Base-by-base conservation (phyloP, 2,329 filamentous ascomycete genomes). In the Ceratocystis huliohia region DNA sequence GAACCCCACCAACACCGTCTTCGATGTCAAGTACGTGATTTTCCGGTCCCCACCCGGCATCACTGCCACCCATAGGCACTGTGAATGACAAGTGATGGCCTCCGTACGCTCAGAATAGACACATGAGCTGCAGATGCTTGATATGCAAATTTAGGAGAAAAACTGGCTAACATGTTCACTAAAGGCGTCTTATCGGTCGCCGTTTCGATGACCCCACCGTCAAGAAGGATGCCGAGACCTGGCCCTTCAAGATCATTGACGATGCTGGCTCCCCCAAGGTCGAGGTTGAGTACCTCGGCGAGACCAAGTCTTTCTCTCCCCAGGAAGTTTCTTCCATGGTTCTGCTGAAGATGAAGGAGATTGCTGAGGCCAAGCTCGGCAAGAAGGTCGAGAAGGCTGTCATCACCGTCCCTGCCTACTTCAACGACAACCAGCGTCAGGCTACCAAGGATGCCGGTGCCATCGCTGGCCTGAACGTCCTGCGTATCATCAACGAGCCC, bases 361-460 rank as follows among this genome's bases (percentile, higher is more conserved):
- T 96, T 77, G 94, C 94, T 74, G 94, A 99, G 84, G 84, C 84
- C 79, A 97, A 99, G 86, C 87, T 99, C 74, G 94, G 91, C 79
- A 96, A 95, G 88, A 96, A 94, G 83, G 92, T 97, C 74, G 87
- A 94, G 81, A 97, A 97, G 87, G 94, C 94, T 71, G 94, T 99
- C 78, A 92, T 99, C 79, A 99, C 94, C 70, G 94, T 97, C 68
- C 94, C 94, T 68, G 94, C 94, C 76, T 99, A 99, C 86, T 99
- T 99, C 90, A 97, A 97, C 85, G 94, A 99, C 87, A 96, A 96
- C 84, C 94, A 99, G 84, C 89, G 94, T 81, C 94, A 97, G 82
- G 90, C 94, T 72, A 99, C 94, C 81, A 97, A 97, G 88, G 94
- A 97, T 76, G 94, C 94, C 72, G 94, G 94, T 87, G 89, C 93